Base-by-base conservation (phyloP, 768 basidiomycete genomes). In the Mrakia hoshinonis region DNA sequence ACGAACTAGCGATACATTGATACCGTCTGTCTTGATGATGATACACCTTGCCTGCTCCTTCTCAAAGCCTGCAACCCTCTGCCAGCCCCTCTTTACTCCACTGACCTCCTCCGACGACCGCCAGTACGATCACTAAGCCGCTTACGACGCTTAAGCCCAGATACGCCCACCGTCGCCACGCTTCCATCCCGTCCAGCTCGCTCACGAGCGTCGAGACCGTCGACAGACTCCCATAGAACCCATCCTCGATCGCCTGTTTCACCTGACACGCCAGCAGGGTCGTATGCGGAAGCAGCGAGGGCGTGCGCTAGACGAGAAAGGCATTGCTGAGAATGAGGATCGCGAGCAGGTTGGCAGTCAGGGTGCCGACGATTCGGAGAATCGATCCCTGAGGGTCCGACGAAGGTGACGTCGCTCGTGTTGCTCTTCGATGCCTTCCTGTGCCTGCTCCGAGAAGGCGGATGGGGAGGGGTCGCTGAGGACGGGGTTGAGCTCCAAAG, bases 221-320 rank as follows among this genome's bases (percentile, higher is more conserved):
- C 1, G 89, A 94, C 75, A 98, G 82, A 81, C 92, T 93, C 13
- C 93, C 96, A 77, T 94, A 97, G 77, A 92, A 97, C 9, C 96
- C 96, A 77, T 97, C 92, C 29, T 83, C 82, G 47, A 98, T 80
- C 1, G 92, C 94, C 77, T 90, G 88, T 49, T 97, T 79, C 24
- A 91, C 81, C 31, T 85, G 82, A 77, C 94, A 96, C 43, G 85
- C 82, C 71, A 83, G 73, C 1, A 11, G n/a, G 9, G 20, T 47
- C 54, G 63, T 26, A 69, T 48, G 38, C 49, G n/a, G 34, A 67
- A 36, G 34, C 46, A 15, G 13, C 81, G 81, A 69, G 52, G 22
- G 51, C 5, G 51, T 36, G 5, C 85, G 84, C 78, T 92, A 89
- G 54, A 92, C 78, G 64, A 89, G 86, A 75, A 85, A 87, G 75